Percentiles rank a stretch among this genome's conserved stretches.
Evolutionary conservation across 768 basidiomycete species (phyloP).

Genomic region (Lactarius hatsudake): DNA sequence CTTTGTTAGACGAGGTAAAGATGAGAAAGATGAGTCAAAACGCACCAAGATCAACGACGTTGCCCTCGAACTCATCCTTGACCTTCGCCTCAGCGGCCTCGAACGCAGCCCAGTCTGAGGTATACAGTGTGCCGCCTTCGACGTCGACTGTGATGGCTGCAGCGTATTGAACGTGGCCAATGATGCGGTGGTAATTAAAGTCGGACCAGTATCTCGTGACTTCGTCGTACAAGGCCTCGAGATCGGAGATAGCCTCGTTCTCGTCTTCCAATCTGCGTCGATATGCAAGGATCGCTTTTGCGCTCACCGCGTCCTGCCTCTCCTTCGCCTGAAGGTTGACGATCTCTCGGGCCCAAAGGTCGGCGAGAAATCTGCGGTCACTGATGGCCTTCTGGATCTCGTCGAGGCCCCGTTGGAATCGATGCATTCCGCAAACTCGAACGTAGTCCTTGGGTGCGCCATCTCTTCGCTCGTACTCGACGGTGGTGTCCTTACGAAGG

Average conservation of each 20-base stretch:
- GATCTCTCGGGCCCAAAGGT: no score
- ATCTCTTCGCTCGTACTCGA: no score
- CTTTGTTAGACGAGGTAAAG: not conserved
- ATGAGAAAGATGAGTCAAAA: conserved; percentile 1
- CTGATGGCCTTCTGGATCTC: no score
- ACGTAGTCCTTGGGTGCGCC: no score
- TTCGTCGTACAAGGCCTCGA: not conserved
- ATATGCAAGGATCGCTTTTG: not conserved
- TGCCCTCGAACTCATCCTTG: conserved; percentile 2
- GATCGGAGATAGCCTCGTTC: conserved; percentile 2
- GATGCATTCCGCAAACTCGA: no score
- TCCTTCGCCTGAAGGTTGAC: no score
- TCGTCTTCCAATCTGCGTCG: not conserved
- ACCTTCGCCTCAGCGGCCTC: not conserved
- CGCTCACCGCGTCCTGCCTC: no score
- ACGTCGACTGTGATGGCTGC: conserved; percentile 3
- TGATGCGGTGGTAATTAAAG: not conserved
- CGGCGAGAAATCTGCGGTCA: no score
- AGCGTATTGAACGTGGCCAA: not conserved
- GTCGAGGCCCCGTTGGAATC: no score
- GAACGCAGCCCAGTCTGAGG: conserved; percentile 10
- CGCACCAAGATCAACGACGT: conserved; percentile 6
- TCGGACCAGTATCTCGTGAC: not conserved
- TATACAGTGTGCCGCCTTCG: conserved; percentile 1
- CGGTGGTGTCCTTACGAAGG: no score